Percentiles rank a stretch among this genome's conserved stretches.
Evolutionary conservation across 1,139 yeast species (phyloP).

Genomic region (Yamadazyma spencermartinsiae): DNA sequence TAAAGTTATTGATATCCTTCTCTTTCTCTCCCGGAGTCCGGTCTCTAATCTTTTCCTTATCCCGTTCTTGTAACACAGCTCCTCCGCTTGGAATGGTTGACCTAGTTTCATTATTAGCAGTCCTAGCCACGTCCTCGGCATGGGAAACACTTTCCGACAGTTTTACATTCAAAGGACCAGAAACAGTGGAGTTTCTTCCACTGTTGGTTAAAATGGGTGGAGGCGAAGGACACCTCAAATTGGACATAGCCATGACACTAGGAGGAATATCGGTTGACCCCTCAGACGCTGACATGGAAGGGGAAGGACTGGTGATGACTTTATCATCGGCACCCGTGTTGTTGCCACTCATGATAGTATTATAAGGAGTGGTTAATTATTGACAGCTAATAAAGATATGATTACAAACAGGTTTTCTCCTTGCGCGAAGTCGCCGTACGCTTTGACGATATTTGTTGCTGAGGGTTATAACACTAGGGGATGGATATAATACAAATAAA

Average conservation of each 20-base stretch:
- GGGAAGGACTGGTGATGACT: neutral
- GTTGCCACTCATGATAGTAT: neutral
- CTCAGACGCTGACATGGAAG: neutral
- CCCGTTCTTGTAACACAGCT: constrained; percentile 41
- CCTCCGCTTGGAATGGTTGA: constrained; percentile 55
- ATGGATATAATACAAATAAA: no score
- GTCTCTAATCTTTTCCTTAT: constrained; percentile 17
- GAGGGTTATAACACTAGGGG: no score
- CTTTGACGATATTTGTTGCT: no score
- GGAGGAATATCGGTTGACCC: constrained; percentile 31
- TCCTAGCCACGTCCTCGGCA: constrained; percentile 3
- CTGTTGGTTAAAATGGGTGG: constrained; percentile 58
- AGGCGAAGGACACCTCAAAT: constrained; percentile 64
- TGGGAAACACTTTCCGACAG: neutral
- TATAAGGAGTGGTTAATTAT: no score
- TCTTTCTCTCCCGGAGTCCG: constrained; percentile 12
- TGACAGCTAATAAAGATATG: no score
- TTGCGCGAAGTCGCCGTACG: no score
- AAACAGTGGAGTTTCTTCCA: constrained; percentile 16
- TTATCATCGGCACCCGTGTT: neutral
- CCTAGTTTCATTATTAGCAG: constrained; percentile 16
- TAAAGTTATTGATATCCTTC: constrained; percentile 12
- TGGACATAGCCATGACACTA: constrained; percentile 54
- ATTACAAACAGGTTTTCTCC: no score
- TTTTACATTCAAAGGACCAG: constrained; percentile 13